phyloP scores from a whole-genome alignment of 1,139 yeast genomes.

The Pichia sp. region DNA sequence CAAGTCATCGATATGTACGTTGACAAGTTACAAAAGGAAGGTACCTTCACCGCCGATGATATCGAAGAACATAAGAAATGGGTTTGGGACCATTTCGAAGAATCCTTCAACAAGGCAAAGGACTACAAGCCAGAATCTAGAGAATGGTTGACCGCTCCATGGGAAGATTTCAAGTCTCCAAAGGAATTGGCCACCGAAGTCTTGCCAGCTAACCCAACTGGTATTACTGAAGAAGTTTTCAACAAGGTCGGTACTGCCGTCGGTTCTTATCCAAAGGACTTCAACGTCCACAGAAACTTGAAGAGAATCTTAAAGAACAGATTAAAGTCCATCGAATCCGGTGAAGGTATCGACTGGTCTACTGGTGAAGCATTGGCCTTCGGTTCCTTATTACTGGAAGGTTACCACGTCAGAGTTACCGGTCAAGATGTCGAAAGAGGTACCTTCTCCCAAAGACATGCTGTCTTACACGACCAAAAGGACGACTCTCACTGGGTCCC shows the following conservation, averaged over 20 bases:
- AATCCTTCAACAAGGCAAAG: conserved; percentile 79
- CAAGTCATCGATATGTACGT: conserved; percentile 84
- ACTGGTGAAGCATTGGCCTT: conserved; percentile 99
- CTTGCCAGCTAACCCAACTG: conserved; percentile 94
- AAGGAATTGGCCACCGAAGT: conserved; percentile 94
- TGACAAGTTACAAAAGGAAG: conserved; percentile 74
- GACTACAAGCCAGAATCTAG: conserved; percentile 88
- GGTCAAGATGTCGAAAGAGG: conserved; percentile 99
- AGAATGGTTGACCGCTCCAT: conserved; percentile 98
- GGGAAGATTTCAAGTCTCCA: conserved; percentile 99
- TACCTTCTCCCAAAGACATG: conserved; percentile 99
- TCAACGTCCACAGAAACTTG: conserved; percentile 90
- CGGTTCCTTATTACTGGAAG: conserved; percentile 89
- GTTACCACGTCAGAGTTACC: conserved; percentile 93
- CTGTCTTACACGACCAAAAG: conserved; percentile 93
- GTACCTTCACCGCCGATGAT: conserved; percentile 83
- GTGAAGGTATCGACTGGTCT: conserved; percentile 97
- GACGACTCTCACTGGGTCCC: conserved; percentile 83
- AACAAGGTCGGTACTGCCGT: conserved; percentile 74
- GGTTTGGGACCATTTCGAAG: conserved; percentile 96
- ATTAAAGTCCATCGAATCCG: conserved; percentile 80
- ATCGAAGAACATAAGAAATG: conserved; percentile 94
- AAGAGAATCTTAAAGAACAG: conserved; percentile 89
- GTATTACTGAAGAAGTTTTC: conserved; percentile 66
- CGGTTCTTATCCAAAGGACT: conserved; percentile 83